Base-by-base conservation (phyloP, 2,329 filamentous ascomycete species). In the Beauveria sp. region DNA sequence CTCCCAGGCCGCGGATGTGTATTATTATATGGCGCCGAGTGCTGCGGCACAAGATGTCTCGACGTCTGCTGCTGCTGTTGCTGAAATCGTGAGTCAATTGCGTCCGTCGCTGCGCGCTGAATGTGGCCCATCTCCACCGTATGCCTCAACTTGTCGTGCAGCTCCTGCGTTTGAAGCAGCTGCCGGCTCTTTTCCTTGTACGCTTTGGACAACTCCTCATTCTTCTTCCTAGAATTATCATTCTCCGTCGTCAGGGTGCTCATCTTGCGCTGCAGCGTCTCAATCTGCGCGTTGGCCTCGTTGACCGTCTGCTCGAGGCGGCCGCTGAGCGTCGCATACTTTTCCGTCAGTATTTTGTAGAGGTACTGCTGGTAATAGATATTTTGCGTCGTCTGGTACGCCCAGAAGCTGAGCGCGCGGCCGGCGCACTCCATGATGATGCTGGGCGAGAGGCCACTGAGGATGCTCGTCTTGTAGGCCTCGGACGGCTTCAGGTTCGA, bases 371-470 rank as follows among this genome's bases (percentile, higher is more conserved):
- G 90, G 68, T 93, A 96, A 64, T 64, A 68, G n/a, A 96, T 89
- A 74, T 96, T 90, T 68, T 95, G 90, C 3, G 86, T 87, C 22
- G 87, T 86, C 71, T 96, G 92, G 68, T 96, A 96, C 34, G 85
- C 87, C 88, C 91, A 96, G 71, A 96, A 96, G 38, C 83, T 85
- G 65, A 96, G 74, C 1, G 88, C 91, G 66, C 90, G 83, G 5
- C 88, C 86, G 24, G 91, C 89, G 73, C 91, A 96, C 68, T 96
- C 93, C 82, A 96, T 91, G 65, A 97, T 89, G 34, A 88, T 80
- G 40, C 82, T 87, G 1, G 93, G 93, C 64, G 86, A 90, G 1
- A 97, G 76, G 0, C 93, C 93, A 69, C 90, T 91, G 12, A 97
- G 79, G 0, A 96, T 84, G 64, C 88, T 93, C 0, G 90, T 91